These are phyloP conservation scores for Lycium barbarum DNA, from an alignment of 257 asterid genomes.

Conservation along the genomic window DNA sequence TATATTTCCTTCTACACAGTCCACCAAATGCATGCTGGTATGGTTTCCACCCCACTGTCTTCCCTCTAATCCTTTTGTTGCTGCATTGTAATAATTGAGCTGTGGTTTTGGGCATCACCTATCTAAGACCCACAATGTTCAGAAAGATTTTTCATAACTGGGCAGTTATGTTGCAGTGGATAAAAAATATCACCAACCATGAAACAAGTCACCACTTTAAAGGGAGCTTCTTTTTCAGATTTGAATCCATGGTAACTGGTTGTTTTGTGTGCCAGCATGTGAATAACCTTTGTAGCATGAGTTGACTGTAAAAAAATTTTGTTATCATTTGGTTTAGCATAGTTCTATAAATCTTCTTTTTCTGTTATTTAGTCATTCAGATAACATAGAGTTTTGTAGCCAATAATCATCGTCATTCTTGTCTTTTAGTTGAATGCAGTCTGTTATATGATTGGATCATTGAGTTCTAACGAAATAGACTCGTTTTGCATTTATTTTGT, in stretches of 20 bases:
- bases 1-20: not conserved
- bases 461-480: conserved; percentile 18
- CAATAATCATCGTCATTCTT: conserved; percentile 3
- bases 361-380: not conserved
- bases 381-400: not conserved
- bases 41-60: not conserved
- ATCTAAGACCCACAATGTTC: conserved; percentile 10
- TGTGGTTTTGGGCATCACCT: conserved; percentile 6
- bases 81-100: not conserved
- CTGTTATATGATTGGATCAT: not conserved
- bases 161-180: not conserved
- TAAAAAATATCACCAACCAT: not conserved
- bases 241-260: conserved; percentile 8
- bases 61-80: not conserved
- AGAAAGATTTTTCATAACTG: conserved; percentile 1
- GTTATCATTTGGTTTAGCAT: not conserved
- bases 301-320: not conserved
- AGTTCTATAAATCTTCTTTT: not conserved
- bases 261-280: not conserved
- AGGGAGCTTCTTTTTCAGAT: not conserved
- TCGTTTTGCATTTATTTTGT: conserved; percentile 28
- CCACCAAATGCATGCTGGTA: conserved; percentile 5
- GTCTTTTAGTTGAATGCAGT: conserved; percentile 10
- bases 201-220: not conserved
- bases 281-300: not conserved